A percentile compares a stretch with the other conserved stretches of the same genome.
phyloP scores from a whole-genome alignment of 2,329 filamentous ascomycete species.

The Fusarium sp. region DNA sequence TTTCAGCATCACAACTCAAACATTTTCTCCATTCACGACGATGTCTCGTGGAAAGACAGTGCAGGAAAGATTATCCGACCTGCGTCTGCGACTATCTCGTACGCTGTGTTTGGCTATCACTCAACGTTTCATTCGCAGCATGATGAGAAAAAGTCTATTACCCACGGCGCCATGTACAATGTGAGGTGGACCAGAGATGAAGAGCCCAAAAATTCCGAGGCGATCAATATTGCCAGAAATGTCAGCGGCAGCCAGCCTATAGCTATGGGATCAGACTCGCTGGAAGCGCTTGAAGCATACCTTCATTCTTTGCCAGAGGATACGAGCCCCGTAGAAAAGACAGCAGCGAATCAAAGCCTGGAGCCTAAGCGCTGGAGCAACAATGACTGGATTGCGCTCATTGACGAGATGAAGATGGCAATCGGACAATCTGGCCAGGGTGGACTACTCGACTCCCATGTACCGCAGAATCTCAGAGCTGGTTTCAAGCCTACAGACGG shows the following conservation, averaged over 20 bases:
- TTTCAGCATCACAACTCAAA: conserved; percentile 8
- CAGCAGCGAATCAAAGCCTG: neutral
- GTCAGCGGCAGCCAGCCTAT: neutral
- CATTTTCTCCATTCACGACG: neutral
- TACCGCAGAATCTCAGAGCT: conserved; percentile 1
- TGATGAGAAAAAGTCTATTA: neutral
- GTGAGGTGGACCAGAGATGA: neutral
- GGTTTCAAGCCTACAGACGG: conserved; percentile 5
- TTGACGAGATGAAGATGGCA: neutral
- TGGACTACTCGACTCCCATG: neutral
- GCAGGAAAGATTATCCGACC: neutral
- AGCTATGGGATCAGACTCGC: neutral
- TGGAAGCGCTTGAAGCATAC: neutral
- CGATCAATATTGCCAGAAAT: neutral
- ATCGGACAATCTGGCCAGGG: neutral
- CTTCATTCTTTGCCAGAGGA: neutral
- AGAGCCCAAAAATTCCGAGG: neutral
- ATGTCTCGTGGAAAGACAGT: neutral
- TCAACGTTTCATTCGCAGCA: neutral
- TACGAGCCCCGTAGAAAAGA: neutral
- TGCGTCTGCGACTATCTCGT: neutral
- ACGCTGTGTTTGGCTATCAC: neutral
- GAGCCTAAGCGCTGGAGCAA: neutral
- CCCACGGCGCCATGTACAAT: neutral
- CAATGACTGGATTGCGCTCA: neutral